These are phyloP conservation scores for Cercospora canescens DNA, from an alignment of 2,329 filamentous ascomycete species.

Conservation along the genomic window DNA sequence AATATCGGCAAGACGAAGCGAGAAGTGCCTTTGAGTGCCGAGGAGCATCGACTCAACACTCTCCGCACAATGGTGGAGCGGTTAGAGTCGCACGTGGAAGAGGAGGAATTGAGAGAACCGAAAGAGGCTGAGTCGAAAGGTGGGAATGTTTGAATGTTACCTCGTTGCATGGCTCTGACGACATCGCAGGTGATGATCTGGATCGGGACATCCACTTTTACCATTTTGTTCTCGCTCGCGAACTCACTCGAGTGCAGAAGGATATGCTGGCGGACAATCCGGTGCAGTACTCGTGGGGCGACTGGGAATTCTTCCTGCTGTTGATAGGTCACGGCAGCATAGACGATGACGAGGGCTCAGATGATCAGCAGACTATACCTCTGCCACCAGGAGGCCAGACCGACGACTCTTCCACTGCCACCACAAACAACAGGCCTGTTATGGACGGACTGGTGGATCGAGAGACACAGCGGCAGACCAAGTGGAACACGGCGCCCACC, in stretches of 20 bases:
- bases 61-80: constrained; percentile 28
- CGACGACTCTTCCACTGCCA: background rate
- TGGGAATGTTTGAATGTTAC: background rate
- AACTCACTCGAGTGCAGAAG: constrained; percentile 45
- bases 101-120: constrained; percentile 40
- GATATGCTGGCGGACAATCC: constrained; percentile 41
- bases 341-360: constrained; percentile 33
- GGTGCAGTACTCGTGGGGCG: constrained; percentile 38
- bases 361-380: constrained; percentile 14
- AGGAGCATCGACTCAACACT: constrained; percentile 23
- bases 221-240: constrained; percentile 48
- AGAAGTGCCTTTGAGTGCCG: constrained; percentile 15
- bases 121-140: constrained; percentile 21
- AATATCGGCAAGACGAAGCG: constrained; percentile 11
- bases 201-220: constrained; percentile 55
- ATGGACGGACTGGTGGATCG: constrained; percentile 29
- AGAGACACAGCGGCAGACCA: constrained; percentile 17
- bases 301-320: constrained; percentile 52
- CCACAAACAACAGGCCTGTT: background rate
- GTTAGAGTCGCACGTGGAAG: constrained; percentile 39
- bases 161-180: background rate
- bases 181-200: constrained; percentile 42
- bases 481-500: constrained; percentile 17
- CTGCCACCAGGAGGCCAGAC: background rate
- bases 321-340: constrained; percentile 49